Evolutionary conservation across 2,329 filamentous ascomycete species (phyloP).

Genomic region (Cladosporium sp.): DNA sequence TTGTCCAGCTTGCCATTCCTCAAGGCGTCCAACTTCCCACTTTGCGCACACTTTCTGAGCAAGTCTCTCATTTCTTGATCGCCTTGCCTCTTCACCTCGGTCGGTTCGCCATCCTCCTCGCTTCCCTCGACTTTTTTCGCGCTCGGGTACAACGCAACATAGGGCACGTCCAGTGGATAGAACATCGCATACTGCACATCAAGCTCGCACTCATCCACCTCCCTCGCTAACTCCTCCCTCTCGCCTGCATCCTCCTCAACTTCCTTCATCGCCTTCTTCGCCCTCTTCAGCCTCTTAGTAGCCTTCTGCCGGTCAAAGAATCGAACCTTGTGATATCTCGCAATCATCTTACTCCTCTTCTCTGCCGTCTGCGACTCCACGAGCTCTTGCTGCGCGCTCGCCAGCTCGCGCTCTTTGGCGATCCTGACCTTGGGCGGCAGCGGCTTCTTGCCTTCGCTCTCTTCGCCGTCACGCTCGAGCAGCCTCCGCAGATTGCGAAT

Average conservation of each 20-base stretch:
- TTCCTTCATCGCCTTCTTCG: conserved; percentile 52
- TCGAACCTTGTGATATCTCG: conserved; percentile 74
- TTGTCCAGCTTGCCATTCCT: conserved; percentile 45
- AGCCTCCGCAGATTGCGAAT: conserved; percentile 63
- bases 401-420: conserved; percentile 67
- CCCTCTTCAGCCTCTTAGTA: conserved; percentile 57
- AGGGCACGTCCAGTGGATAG: conserved; percentile 64
- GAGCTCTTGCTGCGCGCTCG: conserved; percentile 59
- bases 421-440: conserved; percentile 62
- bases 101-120: conserved; percentile 23
- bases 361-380: conserved; percentile 54
- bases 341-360: conserved; percentile 63
- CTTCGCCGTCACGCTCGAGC: conserved; percentile 46
- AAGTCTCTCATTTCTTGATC: conserved; percentile 60
- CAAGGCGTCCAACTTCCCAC: conserved; percentile 50
- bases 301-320: conserved; percentile 83
- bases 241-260: conserved; percentile 34
- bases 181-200: conserved; percentile 70
- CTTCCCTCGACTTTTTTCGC: conserved; percentile 28
- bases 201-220: conserved; percentile 50
- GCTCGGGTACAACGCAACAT: conserved; percentile 51
- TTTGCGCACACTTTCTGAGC: conserved; percentile 58
- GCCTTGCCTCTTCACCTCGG: conserved; percentile 33
- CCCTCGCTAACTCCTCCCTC: conserved; percentile 17
- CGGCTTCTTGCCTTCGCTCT: conserved; percentile 27